A percentile compares a stretch with the other conserved stretches of the same genome.
Conservation (phyloP, 805 yeast species). For the Priceomyces haplophilus region DNA sequence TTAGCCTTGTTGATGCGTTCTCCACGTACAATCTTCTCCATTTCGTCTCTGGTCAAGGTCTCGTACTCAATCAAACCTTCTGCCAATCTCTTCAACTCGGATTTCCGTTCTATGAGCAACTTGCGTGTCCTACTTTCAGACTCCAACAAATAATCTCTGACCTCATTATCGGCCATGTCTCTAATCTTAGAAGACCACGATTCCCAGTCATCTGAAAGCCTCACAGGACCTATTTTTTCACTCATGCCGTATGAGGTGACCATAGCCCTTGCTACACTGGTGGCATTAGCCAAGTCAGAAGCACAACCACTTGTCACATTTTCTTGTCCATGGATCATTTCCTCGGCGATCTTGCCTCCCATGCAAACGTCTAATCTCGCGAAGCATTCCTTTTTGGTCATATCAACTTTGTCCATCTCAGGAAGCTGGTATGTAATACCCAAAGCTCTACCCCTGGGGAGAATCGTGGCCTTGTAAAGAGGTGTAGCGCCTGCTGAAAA, state of each 20-base stretch:
- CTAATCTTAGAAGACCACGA: conserved; percentile 89
- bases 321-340: conserved; percentile 82
- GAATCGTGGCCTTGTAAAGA: conserved; percentile 91
- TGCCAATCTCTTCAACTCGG: conserved; percentile 83
- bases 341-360: conserved; percentile 99
- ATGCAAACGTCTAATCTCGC: conserved; percentile 95
- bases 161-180: conserved; percentile 91
- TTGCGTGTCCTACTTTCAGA: conserved; percentile 79
- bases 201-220: conserved; percentile 86
- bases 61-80: conserved; percentile 93
- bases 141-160: conserved; percentile 65
- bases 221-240: conserved; percentile 87
- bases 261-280: conserved; percentile 93
- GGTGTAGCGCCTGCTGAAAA: conserved; percentile 93
- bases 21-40: conserved; percentile 81
- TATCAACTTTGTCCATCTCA: conserved; percentile 96
- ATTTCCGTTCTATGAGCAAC: conserved; percentile 55
- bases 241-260: conserved; percentile 97
- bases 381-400: conserved; percentile 82
- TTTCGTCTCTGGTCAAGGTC: conserved; percentile 87
- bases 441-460: conserved; percentile 94
- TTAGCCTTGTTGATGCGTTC: conserved; percentile 68
- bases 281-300: conserved; percentile 85
- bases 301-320: conserved; percentile 96
- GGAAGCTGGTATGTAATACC: conserved; percentile 98